These are phyloP conservation scores for Hanseniaspora clermontiae DNA, from an alignment of 805 yeast species.

Conservation along the genomic window DNA sequence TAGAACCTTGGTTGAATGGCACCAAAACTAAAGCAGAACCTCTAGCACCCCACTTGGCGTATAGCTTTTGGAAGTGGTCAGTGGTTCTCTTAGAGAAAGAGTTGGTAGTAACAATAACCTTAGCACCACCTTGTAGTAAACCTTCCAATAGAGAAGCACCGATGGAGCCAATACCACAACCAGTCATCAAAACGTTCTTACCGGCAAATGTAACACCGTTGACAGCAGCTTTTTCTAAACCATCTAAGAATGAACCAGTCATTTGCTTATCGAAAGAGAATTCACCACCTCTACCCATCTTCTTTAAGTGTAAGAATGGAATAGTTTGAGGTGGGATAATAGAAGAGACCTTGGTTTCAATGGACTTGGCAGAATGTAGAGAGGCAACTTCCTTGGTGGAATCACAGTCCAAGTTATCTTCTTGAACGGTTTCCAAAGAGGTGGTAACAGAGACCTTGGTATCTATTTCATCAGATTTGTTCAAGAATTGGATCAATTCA, in stretches of 20 bases:
- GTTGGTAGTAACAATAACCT: slow-evolving; percentile 90
- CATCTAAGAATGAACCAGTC: slow-evolving; percentile 71
- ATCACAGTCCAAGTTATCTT: slow-evolving; percentile 39
- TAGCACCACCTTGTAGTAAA: slow-evolving; percentile 92
- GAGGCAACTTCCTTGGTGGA: slow-evolving; percentile 74
- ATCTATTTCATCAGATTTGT: slow-evolving; percentile 53
- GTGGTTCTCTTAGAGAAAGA: slow-evolving; percentile 88
- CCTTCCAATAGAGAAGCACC: slow-evolving; percentile 97
- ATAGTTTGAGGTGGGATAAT: slow-evolving; percentile 69
- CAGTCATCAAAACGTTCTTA: slow-evolving; percentile 83
- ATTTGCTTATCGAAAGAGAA: slow-evolving; percentile 78
- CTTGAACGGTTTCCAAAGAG: slow-evolving; percentile 36
- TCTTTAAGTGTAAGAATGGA: slow-evolving; percentile 89
- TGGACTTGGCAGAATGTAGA: slow-evolving; percentile 58
- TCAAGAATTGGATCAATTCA: slow-evolving; percentile 56
- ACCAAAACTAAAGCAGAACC: slow-evolving; percentile 90
- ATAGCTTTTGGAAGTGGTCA: slow-evolving; percentile 87
- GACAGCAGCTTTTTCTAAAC: slow-evolving; percentile 84
- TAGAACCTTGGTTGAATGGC: slow-evolving; percentile 97
- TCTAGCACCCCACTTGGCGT: slow-evolving; percentile 82
- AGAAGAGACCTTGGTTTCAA: slow-evolving; percentile 60
- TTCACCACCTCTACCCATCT: slow-evolving; percentile 52
- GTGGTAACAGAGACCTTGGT: slow-evolving; percentile 49
- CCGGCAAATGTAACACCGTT: slow-evolving; percentile 85
- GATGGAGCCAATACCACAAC: slow-evolving; percentile 98